These are phyloP conservation scores for Pyrenochaeta sp. DNA, from an alignment of 2,329 filamentous ascomycete genomes.

Conservation along the genomic window DNA sequence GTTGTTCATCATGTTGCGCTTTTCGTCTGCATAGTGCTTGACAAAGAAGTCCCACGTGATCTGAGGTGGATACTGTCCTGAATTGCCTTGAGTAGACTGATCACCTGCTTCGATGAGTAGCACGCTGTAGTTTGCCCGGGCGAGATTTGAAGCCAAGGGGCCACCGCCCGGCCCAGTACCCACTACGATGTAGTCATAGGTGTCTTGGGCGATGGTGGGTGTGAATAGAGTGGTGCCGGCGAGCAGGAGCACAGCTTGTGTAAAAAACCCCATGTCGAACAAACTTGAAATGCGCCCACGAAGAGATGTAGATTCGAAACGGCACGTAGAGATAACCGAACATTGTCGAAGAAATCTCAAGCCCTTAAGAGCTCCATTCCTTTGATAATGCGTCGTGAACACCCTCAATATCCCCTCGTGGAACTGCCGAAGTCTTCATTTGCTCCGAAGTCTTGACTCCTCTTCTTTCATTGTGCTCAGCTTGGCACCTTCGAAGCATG, in stretches of 20 bases:
- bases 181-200: slow-evolving; percentile 69
- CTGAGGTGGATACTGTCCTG: slow-evolving; percentile 31
- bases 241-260: slow-evolving; percentile 13
- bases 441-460: neutral
- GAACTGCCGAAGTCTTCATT: neutral
- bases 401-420: neutral
- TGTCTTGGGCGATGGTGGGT: slow-evolving; percentile 18
- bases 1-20: slow-evolving; percentile 61
- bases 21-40: slow-evolving; percentile 64
- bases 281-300: neutral
- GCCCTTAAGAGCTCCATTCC: no score
- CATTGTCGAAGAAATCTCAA: neutral
- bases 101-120: slow-evolving; percentile 68
- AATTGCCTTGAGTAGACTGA: slow-evolving; percentile 58
- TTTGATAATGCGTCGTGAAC: neutral
- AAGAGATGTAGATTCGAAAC: neutral
- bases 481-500: slow-evolving; percentile 3
- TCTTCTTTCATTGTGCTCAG: neutral
- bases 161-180: slow-evolving; percentile 54
- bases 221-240: slow-evolving; percentile 6
- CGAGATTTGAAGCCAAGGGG: slow-evolving; percentile 59
- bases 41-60: slow-evolving; percentile 64
- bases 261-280: slow-evolving; percentile 19
- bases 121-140: slow-evolving; percentile 63
- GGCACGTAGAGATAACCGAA: neutral